These are phyloP conservation scores for Cyathus striatus DNA, from an alignment of 768 basidiomycete species.

Conservation along the genomic window DNA sequence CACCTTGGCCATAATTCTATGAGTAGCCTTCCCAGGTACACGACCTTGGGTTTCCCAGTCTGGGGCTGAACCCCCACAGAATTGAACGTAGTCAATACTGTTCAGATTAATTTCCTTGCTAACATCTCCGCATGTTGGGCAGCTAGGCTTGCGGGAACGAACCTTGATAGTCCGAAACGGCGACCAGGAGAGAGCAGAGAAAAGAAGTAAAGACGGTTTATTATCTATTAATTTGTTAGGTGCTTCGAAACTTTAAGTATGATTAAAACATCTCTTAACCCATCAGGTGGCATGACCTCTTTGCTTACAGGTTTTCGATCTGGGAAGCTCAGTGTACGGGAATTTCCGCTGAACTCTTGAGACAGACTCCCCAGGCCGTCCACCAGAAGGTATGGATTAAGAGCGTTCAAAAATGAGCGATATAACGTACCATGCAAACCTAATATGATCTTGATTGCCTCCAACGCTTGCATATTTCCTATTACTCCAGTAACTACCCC, in stretches of 20 bases:
- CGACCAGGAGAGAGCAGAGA: constrained; percentile 62
- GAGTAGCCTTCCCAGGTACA: constrained; percentile 27
- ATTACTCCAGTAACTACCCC: constrained; percentile 89
- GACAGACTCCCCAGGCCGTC: too few species aligned
- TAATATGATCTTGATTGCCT: constrained; percentile 75
- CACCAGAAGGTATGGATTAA: too few species aligned
- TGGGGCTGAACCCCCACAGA: constrained; percentile 72
- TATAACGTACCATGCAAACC: constrained; percentile 54
- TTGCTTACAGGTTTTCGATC: too few species aligned
- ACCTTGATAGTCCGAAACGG: constrained; percentile 83
- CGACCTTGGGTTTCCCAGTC: constrained; percentile 62
- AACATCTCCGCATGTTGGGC: constrained; percentile 66
- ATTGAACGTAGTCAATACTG: constrained; percentile 74
- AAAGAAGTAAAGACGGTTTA: constrained; percentile 64
- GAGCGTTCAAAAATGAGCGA: too few species aligned
- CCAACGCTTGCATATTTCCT: constrained; percentile 85
- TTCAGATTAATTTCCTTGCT: constrained; percentile 35
- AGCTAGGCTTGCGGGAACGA: constrained; percentile 64
- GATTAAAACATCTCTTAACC: too few species aligned
- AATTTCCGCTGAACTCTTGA: too few species aligned
- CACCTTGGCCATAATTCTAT: constrained; percentile 43
- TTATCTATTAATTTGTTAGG: constrained; percentile 33
- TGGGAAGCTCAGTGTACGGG: too few species aligned
- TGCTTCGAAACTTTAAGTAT: neutral
- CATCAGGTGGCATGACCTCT: too few species aligned